Evolutionary conservation across 169 alveolate genomes (phyloP), one percentile per base, ranked within the genome.

Genomic region (Cryptosporidium ubiquitum): DNA sequence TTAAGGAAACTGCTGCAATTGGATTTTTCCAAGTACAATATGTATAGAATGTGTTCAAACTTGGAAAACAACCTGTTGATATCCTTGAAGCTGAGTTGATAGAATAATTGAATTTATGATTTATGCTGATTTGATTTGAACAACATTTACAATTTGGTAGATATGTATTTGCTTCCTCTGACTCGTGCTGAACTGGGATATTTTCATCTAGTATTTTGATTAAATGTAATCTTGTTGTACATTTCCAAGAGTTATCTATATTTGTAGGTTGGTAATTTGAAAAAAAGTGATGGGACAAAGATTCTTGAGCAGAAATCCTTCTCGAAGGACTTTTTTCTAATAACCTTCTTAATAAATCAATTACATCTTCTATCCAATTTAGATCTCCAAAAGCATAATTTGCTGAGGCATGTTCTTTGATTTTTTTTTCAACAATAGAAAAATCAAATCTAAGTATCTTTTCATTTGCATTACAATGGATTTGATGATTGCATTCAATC

Each of bases 401-500:
- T 26, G 5, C 37, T 33, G 55, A 40, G 7, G 61, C 37, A 33
- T 79, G 89, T 16, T 58, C 74, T 61, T 44, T 61, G 14, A 79
- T 29, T 64, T 64, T 68, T 61, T 79, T 58, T 47, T 79, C 89
- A 42, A 79, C 47, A 9, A 6, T 26, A 23, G 39, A 18, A 44
- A 79, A 60, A 40, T 79, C 75, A 79, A 79, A 79, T 61, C 69
- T 61, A n/a, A 79, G 39, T 42, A 79, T 79, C 61, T 79, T 79
- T 61, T 79, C 89, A 64, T 58, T 79, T 60, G 89, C 89, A 58
- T 79, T 66, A 61, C 89, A 79, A 5, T 79, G 61, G 23, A 79
- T 39, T 64, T 79, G 89, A 64, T 79, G 89, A 64, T 79, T 61
- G 9, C 84, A 86, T 75, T 92, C 93, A 51, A 92, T 91, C 26